phyloP scores from a whole-genome alignment of 192 early-diverging fungal species.

The Linnemannia schmuckeri region DNA sequence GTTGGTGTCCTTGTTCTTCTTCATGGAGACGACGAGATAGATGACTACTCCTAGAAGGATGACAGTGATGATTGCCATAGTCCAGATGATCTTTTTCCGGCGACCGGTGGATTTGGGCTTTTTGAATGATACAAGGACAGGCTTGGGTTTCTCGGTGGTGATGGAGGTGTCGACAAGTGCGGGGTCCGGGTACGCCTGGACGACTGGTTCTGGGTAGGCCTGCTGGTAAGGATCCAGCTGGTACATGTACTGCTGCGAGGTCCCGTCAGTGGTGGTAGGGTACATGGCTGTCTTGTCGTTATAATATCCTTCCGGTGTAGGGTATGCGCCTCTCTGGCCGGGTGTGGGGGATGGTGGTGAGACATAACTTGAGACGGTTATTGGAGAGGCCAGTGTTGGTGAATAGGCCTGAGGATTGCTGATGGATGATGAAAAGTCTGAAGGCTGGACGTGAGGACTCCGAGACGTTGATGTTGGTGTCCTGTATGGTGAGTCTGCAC shows the following conservation, averaged over 20 bases:
- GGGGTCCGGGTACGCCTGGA: not conserved
- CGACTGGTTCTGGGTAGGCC: not conserved
- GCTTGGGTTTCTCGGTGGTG: not conserved
- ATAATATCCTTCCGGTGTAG: not conserved
- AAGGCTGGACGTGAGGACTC: not conserved
- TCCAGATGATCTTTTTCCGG: constrained; percentile 1
- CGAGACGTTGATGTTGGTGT: not conserved
- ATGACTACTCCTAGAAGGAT: not conserved
- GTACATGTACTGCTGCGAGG: not conserved
- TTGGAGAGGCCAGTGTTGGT: not conserved
- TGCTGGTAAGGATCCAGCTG: not conserved
- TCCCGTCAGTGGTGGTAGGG: not conserved
- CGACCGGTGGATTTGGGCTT: not conserved
- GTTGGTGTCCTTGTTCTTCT: not conserved
- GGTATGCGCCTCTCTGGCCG: not conserved
- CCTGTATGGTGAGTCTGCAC: not conserved
- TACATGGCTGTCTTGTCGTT: not conserved
- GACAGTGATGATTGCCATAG: not conserved
- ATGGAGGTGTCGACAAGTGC: not conserved
- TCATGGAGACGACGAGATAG: not conserved
- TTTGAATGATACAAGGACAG: not conserved
- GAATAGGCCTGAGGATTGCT: not conserved
- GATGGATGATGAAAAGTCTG: not conserved
- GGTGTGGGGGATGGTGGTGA: not conserved
- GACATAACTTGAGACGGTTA: not conserved